Conservation (phyloP, 164 flowering plant genomes). For the Akebia trifoliata region DNA sequence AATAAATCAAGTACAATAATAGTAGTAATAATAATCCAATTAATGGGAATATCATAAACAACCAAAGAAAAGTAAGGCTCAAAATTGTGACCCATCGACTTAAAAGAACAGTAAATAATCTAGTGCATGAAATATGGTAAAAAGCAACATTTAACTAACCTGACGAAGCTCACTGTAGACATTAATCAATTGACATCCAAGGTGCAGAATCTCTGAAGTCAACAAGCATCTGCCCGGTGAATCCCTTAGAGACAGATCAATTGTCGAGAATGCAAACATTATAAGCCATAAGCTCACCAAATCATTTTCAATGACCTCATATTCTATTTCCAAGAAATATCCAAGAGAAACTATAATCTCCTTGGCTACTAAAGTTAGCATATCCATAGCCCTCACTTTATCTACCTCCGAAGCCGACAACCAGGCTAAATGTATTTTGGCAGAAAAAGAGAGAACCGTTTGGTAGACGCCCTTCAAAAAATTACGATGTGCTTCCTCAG, state of each 20-base stretch:
- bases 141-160: conserved; percentile 42
- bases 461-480: conserved; percentile 52
- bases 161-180: conserved; percentile 85
- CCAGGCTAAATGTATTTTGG: conserved; percentile 26
- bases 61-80: not conserved
- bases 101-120: not conserved
- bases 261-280: conserved; percentile 39
- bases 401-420: conserved; percentile 17
- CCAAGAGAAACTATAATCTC: conserved; percentile 51
- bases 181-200: conserved; percentile 59
- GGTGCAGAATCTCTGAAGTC: conserved; percentile 29
- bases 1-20: too few species aligned
- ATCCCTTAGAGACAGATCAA: conserved; percentile 28
- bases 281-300: conserved; percentile 60
- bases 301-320: conserved; percentile 63
- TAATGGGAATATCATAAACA: too few species aligned
- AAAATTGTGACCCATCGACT: not conserved
- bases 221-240: conserved; percentile 23
- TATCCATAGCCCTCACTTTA: conserved; percentile 9
- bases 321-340: conserved; percentile 65
- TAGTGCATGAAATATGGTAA: not conserved
- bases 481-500: conserved; percentile 53
- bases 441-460: conserved; percentile 32
- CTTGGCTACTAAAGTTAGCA: conserved; percentile 32
- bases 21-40: too few species aligned